A percentile compares a stretch with the other conserved stretches of the same genome.
These are phyloP conservation scores for Solanum peruvianum DNA, from an alignment of 257 asterid species.

Conservation along the genomic window DNA sequence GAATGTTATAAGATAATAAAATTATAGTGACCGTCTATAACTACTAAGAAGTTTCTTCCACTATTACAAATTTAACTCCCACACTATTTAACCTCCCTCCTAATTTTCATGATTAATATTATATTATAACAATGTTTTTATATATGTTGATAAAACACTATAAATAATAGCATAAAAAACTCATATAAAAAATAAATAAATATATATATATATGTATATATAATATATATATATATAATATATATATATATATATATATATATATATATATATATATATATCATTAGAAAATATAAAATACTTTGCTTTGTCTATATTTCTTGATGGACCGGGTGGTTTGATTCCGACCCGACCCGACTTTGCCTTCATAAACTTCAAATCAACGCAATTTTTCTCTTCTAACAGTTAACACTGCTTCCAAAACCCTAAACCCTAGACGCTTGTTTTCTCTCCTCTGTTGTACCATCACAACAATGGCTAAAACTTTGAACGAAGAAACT, in stretches of 20 bases:
- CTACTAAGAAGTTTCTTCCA: background rate
- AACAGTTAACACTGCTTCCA: background rate
- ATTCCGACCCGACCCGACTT: background rate
- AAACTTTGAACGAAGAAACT: conserved; percentile 63
- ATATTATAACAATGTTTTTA: too few relatives aligned
- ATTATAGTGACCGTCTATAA: too few relatives aligned
- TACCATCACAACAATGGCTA: conserved; percentile 24
- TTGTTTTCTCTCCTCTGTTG: background rate
- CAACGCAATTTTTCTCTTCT: background rate
- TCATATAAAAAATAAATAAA: too few relatives aligned
- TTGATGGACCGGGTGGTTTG: background rate
- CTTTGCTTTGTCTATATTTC: background rate
- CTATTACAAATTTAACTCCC: background rate
- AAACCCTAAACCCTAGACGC: conserved; percentile 40
- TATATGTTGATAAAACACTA: too few relatives aligned
- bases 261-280: too few relatives aligned
- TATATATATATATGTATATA: too few relatives aligned
- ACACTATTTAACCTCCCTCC: background rate
- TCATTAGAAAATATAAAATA: too few relatives aligned
- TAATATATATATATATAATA: too few relatives aligned
- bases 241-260: too few relatives aligned
- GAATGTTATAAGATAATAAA: too few relatives aligned
- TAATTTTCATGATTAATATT: too few relatives aligned
- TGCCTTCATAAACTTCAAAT: background rate
- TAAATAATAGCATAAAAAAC: too few relatives aligned